Evolutionary conservation across 2,329 filamentous ascomycete genomes (phyloP), one percentile per base, ranked within the genome.

Genomic region (Sclerotinia spermophila): DNA sequence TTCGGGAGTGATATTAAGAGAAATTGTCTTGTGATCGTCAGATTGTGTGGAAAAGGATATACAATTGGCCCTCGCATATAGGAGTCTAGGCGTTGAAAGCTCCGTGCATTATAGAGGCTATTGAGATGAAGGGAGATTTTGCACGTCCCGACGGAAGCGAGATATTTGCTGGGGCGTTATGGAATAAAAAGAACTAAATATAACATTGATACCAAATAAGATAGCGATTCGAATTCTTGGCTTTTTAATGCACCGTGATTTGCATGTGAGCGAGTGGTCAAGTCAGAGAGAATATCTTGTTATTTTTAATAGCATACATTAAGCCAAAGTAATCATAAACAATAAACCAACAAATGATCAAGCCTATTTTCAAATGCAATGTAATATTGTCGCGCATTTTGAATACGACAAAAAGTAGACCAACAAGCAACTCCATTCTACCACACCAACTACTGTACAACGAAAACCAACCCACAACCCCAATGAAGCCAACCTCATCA

Each of bases 1-100:
- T 94, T 21, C 81, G 75, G 65, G 67, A 19, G 8, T 66, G 45
- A 66, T 21, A 6, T 42, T 53, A 1, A 19, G 35, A 53, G 10
- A 42, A 17, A 11, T 60, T 61, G 69, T 27, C 35, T 30, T 45
- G 21, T 42, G 44, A 44, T n/a, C n/a, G n/a, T n/a, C n/a, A n/a
- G n/a, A n/a, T 42, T 51, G 6, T 42, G 67, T 38, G n/a, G 30
- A 68, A 68, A 45, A 53, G 33, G 24, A n/a, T 30, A 44, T 44
- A 59, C 5, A 35, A 56, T 44, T 44, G 19, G 30, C 10, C 33
- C 30, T 40, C 33, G n/a, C 38, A 27, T 11, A 40, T 21, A 10
- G 45, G 62, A 42, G 62, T 66, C 10, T 5, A 30, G 62, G 62
- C 45, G 62, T 30, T 53, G 44, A 42, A 27, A 53, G 55, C n/a